phyloP scores from a whole-genome alignment of 176 grass and related monocot species.

The Rhipidocladum racemiflorum region DNA sequence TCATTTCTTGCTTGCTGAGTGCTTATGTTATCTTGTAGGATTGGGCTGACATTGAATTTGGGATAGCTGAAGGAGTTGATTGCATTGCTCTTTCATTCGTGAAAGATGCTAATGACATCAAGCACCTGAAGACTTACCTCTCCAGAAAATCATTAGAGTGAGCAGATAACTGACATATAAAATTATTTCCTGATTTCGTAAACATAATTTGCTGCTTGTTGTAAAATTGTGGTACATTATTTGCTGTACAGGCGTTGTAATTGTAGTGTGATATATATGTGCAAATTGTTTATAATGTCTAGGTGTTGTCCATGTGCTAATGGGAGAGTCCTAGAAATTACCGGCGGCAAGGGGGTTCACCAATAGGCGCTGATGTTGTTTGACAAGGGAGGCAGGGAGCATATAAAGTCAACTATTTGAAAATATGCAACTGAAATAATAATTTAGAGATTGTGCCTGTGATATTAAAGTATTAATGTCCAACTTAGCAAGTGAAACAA shows the following conservation, averaged over 20 bases:
- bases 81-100: constrained; percentile 71
- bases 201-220: background rate
- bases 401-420: background rate
- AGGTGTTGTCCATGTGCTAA: background rate
- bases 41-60: constrained; percentile 72
- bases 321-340: background rate
- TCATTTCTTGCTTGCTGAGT: constrained; percentile 23
- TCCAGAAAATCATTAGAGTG: constrained; percentile 63
- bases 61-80: constrained; percentile 65
- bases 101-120: constrained; percentile 65
- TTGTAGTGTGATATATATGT: background rate
- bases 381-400: background rate
- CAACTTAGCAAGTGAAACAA: background rate
- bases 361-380: background rate
- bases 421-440: background rate
- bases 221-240: constrained; percentile 9
- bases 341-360: background rate
- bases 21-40: constrained; percentile 37
- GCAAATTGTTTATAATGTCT: background rate
- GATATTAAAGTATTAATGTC: background rate
- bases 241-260: background rate
- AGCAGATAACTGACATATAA: constrained; percentile 29
- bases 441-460: background rate
- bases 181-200: background rate
- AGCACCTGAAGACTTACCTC: constrained; percentile 57